These are phyloP conservation scores for Globisporangium barbulae DNA, from an alignment of 352 stramenopile species.

Conservation along the genomic window DNA sequence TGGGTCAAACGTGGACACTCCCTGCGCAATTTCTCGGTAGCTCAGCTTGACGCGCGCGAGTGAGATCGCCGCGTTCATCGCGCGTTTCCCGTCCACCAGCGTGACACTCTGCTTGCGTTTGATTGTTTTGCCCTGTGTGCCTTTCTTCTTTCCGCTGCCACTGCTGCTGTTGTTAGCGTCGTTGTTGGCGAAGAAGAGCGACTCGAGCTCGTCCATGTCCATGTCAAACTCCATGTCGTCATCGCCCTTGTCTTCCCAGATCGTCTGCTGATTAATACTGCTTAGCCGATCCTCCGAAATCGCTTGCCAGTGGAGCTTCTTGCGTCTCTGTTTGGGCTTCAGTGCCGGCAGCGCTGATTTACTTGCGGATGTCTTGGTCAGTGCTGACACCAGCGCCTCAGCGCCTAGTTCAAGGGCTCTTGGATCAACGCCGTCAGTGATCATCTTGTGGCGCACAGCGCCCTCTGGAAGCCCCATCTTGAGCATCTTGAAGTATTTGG, in stretches of 20 bases:
- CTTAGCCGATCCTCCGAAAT: slow-evolving; percentile 82
- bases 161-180: slow-evolving; percentile 21
- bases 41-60: slow-evolving; percentile 93
- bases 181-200: slow-evolving; percentile 77
- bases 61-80: slow-evolving; percentile 98
- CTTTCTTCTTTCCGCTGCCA: slow-evolving; percentile 49
- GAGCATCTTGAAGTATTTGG: slow-evolving; percentile 94
- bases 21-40: slow-evolving; percentile 84
- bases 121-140: slow-evolving; percentile 31
- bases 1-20: slow-evolving; percentile 65
- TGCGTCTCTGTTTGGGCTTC: slow-evolving; percentile 43
- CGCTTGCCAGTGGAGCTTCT: slow-evolving; percentile 89
- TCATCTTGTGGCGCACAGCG: slow-evolving; percentile 85
- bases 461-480: slow-evolving; percentile 87
- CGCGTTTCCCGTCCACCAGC: slow-evolving; percentile 94
- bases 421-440: slow-evolving; percentile 41
- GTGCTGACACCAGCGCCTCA: slow-evolving; percentile 45
- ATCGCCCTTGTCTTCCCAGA: slow-evolving; percentile 80
- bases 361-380: slow-evolving; percentile 17
- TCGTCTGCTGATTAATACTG: slow-evolving; percentile 67
- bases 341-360: neutral
- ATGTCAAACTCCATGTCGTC: slow-evolving; percentile 69
- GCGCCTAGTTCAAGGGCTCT: slow-evolving; percentile 62
- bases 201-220: slow-evolving; percentile 87
- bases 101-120: slow-evolving; percentile 83